These are phyloP conservation scores for Adiantum capillusveneris DNA, from an alignment of 75 land plant species.

Conservation along the genomic window DNA sequence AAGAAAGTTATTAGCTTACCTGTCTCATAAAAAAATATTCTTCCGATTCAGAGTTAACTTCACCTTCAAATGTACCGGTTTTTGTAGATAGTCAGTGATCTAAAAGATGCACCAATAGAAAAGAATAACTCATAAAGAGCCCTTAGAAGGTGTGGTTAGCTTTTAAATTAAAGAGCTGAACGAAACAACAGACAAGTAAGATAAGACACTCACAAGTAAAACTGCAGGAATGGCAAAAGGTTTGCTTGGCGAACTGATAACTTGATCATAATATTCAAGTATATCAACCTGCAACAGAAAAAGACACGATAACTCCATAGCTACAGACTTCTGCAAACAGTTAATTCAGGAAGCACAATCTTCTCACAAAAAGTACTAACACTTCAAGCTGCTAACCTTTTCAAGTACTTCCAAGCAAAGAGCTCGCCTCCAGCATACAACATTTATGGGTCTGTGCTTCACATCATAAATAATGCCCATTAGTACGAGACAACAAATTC, in stretches of 20 bases:
- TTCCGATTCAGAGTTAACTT: constrained; percentile 64
- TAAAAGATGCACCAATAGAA: constrained; percentile 19
- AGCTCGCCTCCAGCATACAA: constrained; percentile 97
- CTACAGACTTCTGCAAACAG: too few species aligned
- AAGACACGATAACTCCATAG: too few species aligned
- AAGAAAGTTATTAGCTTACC: constrained; percentile 27
- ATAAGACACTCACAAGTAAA: constrained; percentile 46
- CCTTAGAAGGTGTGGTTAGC: too few species aligned
- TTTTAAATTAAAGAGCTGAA: not conserved
- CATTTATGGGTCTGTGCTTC: constrained; percentile 81
- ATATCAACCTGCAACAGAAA: constrained; percentile 84
- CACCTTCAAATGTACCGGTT: constrained; percentile 57
- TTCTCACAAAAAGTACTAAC: not conserved
- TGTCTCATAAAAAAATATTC: constrained; percentile 62
- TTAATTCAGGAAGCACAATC: too few species aligned
- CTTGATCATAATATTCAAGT: constrained; percentile 91
- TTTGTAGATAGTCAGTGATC: constrained; percentile 66
- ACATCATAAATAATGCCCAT: too few species aligned
- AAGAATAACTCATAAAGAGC: too few species aligned
- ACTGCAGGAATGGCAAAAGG: constrained; percentile 91
- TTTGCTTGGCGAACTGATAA: constrained; percentile 66
- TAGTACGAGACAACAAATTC: too few species aligned
- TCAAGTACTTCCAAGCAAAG: constrained; percentile 93
- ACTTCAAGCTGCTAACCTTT: constrained; percentile 60
- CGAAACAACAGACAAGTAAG: not conserved